Evolutionary conservation across 164 flowering plant species (phyloP).

Genomic region (Santalum album): DNA sequence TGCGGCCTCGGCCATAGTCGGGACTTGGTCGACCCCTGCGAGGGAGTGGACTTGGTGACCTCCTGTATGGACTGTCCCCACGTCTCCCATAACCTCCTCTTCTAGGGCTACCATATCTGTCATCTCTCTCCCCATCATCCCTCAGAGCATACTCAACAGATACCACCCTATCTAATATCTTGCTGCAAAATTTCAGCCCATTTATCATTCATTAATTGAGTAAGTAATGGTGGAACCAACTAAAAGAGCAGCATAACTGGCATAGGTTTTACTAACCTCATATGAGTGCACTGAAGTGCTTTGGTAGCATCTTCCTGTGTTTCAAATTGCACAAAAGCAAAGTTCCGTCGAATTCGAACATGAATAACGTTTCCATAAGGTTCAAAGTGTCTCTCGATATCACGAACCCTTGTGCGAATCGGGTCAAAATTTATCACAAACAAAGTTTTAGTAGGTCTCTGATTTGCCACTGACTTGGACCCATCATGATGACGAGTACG

Average conservation of each 20-base stretch:
- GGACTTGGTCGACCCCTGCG: conserved; percentile 40
- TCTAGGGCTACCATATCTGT: conserved; percentile 54
- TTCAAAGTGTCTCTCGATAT: conserved; percentile 78
- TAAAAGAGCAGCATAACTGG: not conserved
- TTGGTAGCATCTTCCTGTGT: conserved; percentile 87
- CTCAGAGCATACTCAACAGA: conserved; percentile 90
- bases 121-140: conserved; percentile 77
- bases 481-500: conserved; percentile 60
- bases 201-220: too few relatives aligned
- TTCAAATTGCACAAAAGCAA: conserved; percentile 91
- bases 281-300: conserved; percentile 82
- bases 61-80: conserved; percentile 37
- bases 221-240: too few relatives aligned
- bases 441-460: conserved; percentile 78
- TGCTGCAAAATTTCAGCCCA: conserved; percentile 36
- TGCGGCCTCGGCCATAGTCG: conserved; percentile 46
- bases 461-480: conserved; percentile 46
- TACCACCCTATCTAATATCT: conserved; percentile 78
- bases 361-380: conserved; percentile 65
- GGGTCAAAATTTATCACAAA: conserved; percentile 94
- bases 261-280: conserved; percentile 40
- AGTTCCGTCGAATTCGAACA: conserved; percentile 78
- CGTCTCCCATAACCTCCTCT: conserved; percentile 37
- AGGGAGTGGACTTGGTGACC: conserved; percentile 47
- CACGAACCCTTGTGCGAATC: conserved; percentile 50